Base-by-base conservation (phyloP, 1,284 basidiomycete genomes). In the Meripilus lineatus region DNA sequence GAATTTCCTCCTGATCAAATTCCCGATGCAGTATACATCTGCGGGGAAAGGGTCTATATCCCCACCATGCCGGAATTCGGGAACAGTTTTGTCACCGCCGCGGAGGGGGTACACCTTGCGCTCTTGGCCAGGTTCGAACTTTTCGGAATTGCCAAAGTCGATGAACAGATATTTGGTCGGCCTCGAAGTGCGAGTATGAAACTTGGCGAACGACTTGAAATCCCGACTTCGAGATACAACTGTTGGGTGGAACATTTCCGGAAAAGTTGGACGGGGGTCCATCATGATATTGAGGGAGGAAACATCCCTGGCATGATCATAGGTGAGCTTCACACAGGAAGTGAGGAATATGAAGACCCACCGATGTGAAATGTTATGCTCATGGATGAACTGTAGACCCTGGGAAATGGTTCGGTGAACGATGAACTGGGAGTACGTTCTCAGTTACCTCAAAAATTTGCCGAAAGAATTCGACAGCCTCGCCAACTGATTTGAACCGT, bases 111-210 rank as follows among this genome's bases (percentile, higher is more conserved):
- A 20, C 10, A 49, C 50, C 23, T 13, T 18, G 5, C 13, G 21
- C 7, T 45, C 47, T 5, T 50, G 23, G n/a, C n/a, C n/a, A 4
- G 38, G 35, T 20, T 39, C 17, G 32, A 48, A 57, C 4, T 40
- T 41, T 11, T 52, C 48, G 11, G 59, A 69, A 17, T 64, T 42
- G 1, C 67, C 67, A 14, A 68, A 72, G 35, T 70, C 61, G 10
- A 54, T 53, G 24, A 56, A 55, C 26, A 61, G 63, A 44, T 69
- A 69, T 33, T 52, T 57, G 8, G 60, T 47, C 2, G 58, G 58
- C 1, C 43, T 44, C 38, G 53, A 40, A 0, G 57, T 58, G 4
- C 63, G 54, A 20, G 54, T 49, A 43, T 46, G 44, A 32, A 52
- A 32, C 52, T 44, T 38, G 44, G 47, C 61, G 22, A 26, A 37